Evolutionary conservation across 2,329 filamentous ascomycete genomes (phyloP).

Genomic region (Nothophaeocryptopus gaeumannii): DNA sequence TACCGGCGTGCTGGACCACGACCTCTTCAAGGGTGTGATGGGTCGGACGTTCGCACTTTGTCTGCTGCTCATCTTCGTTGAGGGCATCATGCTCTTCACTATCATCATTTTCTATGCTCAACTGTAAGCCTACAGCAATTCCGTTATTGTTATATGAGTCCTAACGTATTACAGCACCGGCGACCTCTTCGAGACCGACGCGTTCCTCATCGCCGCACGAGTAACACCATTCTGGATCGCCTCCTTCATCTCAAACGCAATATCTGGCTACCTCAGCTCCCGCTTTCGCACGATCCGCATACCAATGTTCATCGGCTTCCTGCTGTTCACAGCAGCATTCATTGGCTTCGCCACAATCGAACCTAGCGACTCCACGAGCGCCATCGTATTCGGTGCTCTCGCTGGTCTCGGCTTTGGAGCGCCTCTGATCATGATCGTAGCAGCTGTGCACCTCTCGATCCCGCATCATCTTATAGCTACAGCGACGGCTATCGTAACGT

Average conservation of each 20-base stretch:
- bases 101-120: slow-evolving; percentile 20
- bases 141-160: not conserved
- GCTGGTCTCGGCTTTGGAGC: slow-evolving; percentile 21
- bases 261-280: slow-evolving; percentile 15
- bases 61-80: slow-evolving; percentile 18
- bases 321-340: slow-evolving; percentile 15
- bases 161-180: slow-evolving; percentile 1
- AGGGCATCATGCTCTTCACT: slow-evolving; percentile 20
- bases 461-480: slow-evolving; percentile 24
- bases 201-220: slow-evolving; percentile 4
- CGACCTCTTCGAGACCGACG: slow-evolving; percentile 12
- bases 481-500: slow-evolving; percentile 15
- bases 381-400: slow-evolving; percentile 17
- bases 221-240: slow-evolving; percentile 18
- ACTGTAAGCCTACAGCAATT: slow-evolving; percentile 10
- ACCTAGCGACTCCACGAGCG: slow-evolving; percentile 15
- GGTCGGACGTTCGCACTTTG: slow-evolving; percentile 16
- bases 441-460: slow-evolving; percentile 19
- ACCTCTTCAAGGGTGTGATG: slow-evolving; percentile 14
- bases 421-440: slow-evolving; percentile 22
- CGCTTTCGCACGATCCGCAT: slow-evolving; percentile 13
- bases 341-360: slow-evolving; percentile 19
- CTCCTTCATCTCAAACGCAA: slow-evolving; percentile 2
- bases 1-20: slow-evolving; percentile 21
- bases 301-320: slow-evolving; percentile 17